A percentile compares a stretch with the other conserved stretches of the same genome.
Conservation (phyloP, 805 yeast genomes). For the Starmerella apis region DNA sequence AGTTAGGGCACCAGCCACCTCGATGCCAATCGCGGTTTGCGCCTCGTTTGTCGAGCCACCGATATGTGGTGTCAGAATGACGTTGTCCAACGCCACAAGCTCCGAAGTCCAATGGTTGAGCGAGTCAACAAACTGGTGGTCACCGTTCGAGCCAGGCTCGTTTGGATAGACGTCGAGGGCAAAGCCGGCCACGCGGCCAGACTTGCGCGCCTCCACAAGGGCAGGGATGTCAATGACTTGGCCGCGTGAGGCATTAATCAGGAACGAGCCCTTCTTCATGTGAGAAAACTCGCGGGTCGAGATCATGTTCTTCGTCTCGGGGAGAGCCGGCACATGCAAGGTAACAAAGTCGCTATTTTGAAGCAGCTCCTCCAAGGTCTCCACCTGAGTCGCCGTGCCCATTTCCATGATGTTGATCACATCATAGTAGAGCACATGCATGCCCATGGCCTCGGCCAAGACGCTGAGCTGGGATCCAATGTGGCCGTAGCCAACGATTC, state of each 20-base stretch:
- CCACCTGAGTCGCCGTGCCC: conserved; percentile 92
- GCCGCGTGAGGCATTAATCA: conserved; percentile 95
- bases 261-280: conserved; percentile 92
- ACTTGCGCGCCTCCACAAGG: conserved; percentile 76
- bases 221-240: conserved; percentile 96
- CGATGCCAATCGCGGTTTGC: conserved; percentile 93
- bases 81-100: conserved; percentile 69
- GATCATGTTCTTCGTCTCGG: conserved; percentile 84
- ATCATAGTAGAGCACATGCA: conserved; percentile 92
- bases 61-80: conserved; percentile 91
- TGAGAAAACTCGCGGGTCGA: conserved; percentile 85
- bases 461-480: conserved; percentile 96
- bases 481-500: conserved; percentile 96
- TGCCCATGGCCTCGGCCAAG: conserved; percentile 93
- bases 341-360: conserved; percentile 77
- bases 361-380: conserved; percentile 72
- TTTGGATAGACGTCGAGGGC: conserved; percentile 94
- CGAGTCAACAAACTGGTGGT: conserved; percentile 56
- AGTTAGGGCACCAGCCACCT: conserved; percentile 75
- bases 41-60: conserved; percentile 99
- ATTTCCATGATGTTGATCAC: conserved; percentile 85
- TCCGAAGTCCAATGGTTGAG: conserved; percentile 80
- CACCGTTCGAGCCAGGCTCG: conserved; percentile 96
- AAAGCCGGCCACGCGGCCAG: conserved; percentile 92
- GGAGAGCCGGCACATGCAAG: conserved; percentile 87